Percentiles rank a stretch among this genome's conserved stretches.
Conservation (phyloP, 306 rosid genomes). For the Sophora flavescens region DNA sequence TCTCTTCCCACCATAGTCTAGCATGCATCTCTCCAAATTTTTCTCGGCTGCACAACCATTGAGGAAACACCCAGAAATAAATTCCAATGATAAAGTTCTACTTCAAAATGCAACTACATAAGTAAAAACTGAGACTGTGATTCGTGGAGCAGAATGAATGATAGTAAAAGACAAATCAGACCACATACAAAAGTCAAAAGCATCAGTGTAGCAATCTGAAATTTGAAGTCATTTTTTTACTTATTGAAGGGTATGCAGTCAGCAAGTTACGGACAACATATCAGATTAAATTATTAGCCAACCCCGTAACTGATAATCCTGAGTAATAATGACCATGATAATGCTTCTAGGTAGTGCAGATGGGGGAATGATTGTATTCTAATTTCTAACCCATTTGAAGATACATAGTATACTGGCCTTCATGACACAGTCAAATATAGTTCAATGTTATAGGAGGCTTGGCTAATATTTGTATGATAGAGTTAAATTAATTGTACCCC, state of each 20-base stretch:
- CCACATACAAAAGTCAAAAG: slow-evolving; percentile 18
- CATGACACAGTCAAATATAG: too few species aligned
- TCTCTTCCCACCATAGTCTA: slow-evolving; percentile 99
- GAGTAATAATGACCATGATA: too few species aligned
- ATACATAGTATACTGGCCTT: too few species aligned
- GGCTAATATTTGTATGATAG: too few species aligned
- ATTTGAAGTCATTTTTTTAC: neutral
- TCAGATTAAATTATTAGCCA: neutral
- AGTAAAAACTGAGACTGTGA: neutral
- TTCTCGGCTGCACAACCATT: slow-evolving; percentile 77
- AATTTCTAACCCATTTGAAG: too few species aligned
- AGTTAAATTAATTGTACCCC: too few species aligned
- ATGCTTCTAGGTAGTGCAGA: too few species aligned
- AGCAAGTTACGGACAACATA: neutral
- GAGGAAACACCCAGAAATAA: slow-evolving; percentile 32
- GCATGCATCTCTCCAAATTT: slow-evolving; percentile 97
- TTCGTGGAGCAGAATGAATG: slow-evolving; percentile 36
- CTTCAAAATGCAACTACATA: slow-evolving; percentile 12
- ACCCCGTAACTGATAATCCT: too few species aligned
- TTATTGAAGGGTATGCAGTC: neutral
- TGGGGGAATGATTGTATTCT: too few species aligned
- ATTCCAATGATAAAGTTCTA: slow-evolving; percentile 39
- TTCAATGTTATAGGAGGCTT: too few species aligned
- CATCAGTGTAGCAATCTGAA: slow-evolving; percentile 11
- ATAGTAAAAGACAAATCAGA: neutral